A percentile compares a stretch with the other conserved stretches of the same genome.
Conservation (phyloP, 75 land plant genomes). For the Pinus albicaulis region DNA sequence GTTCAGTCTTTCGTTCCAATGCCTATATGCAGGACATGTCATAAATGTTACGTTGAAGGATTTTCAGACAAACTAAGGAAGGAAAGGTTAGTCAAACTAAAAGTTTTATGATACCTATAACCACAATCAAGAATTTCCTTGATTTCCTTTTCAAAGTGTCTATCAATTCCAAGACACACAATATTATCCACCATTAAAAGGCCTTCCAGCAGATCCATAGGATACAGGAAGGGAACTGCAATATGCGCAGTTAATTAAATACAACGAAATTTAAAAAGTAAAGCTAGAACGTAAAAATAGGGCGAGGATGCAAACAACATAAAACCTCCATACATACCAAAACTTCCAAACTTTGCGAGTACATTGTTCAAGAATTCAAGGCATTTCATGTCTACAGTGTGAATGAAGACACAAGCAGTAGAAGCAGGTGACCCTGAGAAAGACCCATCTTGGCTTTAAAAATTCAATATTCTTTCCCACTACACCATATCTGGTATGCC, state of each 20-base stretch:
- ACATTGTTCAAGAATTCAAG: slow-evolving; percentile 13
- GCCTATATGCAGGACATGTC: no score
- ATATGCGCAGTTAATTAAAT: no score
- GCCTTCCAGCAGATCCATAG: slow-evolving; percentile 70
- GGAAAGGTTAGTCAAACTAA: no score
- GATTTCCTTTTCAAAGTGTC: slow-evolving; percentile 19
- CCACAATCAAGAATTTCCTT: slow-evolving; percentile 16
- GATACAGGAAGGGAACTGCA: slow-evolving; percentile 86
- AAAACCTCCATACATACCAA: slow-evolving; percentile 11
- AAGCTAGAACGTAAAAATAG: no score
- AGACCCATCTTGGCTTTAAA: slow-evolving; percentile 18
- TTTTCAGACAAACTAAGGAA: no score
- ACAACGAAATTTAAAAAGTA: no score
- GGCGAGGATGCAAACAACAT: neutral
- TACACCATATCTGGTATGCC: slow-evolving; percentile 15
- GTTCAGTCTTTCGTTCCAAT: no score
- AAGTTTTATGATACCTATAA: slow-evolving; percentile 7
- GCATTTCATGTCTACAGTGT: slow-evolving; percentile 25
- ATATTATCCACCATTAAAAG: slow-evolving; percentile 51
- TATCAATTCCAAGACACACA: slow-evolving; percentile 33
- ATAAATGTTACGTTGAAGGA: no score
- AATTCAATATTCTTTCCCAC: slow-evolving; percentile 20
- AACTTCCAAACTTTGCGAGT: slow-evolving; percentile 4
- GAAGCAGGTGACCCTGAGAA: slow-evolving; percentile 23
- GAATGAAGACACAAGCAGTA: slow-evolving; percentile 21